A percentile compares a stretch with the other conserved stretches of the same genome.
Evolutionary conservation across 345 rosid genomes (phyloP).

Genomic region (Aethionema arabicum): DNA sequence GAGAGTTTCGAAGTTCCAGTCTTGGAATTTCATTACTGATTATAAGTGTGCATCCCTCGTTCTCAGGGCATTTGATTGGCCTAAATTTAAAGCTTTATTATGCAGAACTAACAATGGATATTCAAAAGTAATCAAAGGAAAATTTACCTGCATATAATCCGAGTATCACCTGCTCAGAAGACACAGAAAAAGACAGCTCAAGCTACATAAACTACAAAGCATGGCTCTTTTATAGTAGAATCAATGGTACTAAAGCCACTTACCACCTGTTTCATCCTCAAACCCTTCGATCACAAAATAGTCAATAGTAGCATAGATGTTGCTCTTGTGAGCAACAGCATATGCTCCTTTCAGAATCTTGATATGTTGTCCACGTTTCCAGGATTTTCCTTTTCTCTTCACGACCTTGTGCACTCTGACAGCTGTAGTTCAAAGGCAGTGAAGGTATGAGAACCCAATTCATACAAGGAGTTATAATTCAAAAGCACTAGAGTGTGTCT

Average conservation of each 20-base stretch:
- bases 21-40: slow-evolving; percentile 33
- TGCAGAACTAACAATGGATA: slow-evolving; percentile 5
- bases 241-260: slow-evolving; percentile 17
- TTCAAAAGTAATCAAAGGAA: slow-evolving; percentile 2
- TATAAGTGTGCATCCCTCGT: slow-evolving; percentile 46
- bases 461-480: slow-evolving; percentile 9
- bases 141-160: slow-evolving; percentile 69
- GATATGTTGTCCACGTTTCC: slow-evolving; percentile 63
- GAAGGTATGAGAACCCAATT: slow-evolving; percentile 20
- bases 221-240: slow-evolving; percentile 7
- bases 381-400: slow-evolving; percentile 45
- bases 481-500: slow-evolving; percentile 5
- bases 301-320: slow-evolving; percentile 62
- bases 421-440: slow-evolving; percentile 42
- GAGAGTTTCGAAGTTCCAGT: slow-evolving; percentile 45
- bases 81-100: slow-evolving; percentile 40
- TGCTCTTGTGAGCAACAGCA: slow-evolving; percentile 43
- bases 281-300: slow-evolving; percentile 68
- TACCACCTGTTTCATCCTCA: slow-evolving; percentile 73
- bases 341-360: slow-evolving; percentile 71
- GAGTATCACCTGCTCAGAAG: slow-evolving; percentile 55
- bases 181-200: slow-evolving; percentile 12
- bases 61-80: slow-evolving; percentile 43
- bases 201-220: slow-evolving; percentile 7
- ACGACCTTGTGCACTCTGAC: slow-evolving; percentile 56